Conservation (phyloP, 164 flowering plant genomes). For the Aristolochia californica region DNA sequence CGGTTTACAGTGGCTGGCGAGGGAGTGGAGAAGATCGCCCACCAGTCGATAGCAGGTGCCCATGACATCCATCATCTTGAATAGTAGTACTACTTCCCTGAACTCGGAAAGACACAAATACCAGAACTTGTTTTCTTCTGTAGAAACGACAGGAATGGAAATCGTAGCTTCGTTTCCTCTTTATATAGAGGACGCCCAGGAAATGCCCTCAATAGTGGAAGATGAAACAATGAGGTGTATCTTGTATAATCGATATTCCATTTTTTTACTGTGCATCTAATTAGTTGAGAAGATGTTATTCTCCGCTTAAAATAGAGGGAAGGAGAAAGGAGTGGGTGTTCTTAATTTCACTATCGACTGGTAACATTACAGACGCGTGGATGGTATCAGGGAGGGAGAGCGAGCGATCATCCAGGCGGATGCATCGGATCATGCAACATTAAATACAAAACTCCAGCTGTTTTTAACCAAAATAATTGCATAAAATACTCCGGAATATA, state of each 20-base stretch:
- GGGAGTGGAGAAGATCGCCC: constrained; percentile 9
- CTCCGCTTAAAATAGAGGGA: not conserved
- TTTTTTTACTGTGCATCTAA: too few relatives aligned
- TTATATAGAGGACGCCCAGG: constrained; percentile 5
- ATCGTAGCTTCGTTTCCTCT: not conserved
- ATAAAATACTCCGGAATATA: too few relatives aligned
- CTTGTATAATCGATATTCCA: not conserved
- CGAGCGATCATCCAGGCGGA: not conserved
- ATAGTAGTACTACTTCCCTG: too few relatives aligned
- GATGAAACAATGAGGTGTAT: not conserved
- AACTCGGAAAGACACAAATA: not conserved
- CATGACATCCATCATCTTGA: constrained; percentile 14
- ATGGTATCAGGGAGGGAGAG: not conserved
- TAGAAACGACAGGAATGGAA: not conserved
- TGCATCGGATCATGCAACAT: not conserved
- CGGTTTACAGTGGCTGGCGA: not conserved
- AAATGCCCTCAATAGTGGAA: not conserved
- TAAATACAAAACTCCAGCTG: not conserved
- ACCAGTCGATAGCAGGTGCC: constrained; percentile 11
- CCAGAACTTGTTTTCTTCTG: not conserved
- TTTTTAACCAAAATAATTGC: too few relatives aligned
- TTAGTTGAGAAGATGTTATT: too few relatives aligned
- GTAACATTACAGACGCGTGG: not conserved
- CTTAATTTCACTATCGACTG: not conserved
- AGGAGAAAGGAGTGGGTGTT: not conserved